phyloP scores from a whole-genome alignment of 1,284 basidiomycete genomes.

The Austroboletus rostrupii region DNA sequence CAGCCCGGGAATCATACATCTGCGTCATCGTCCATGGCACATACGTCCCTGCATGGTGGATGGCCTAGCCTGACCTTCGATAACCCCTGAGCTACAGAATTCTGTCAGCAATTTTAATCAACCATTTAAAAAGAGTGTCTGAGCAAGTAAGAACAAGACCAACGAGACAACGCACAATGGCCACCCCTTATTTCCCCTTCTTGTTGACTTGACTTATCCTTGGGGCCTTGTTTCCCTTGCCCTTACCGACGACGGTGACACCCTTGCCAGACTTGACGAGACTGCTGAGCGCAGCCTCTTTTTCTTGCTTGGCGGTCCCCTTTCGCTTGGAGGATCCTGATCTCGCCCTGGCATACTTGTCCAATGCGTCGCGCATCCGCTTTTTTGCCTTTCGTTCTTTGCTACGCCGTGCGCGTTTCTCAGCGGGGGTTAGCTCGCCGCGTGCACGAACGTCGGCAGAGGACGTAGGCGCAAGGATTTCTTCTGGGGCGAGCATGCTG shows the following conservation, averaged over 20 bases:
- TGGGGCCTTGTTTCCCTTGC: conserved; percentile 46
- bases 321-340: conserved; percentile 27
- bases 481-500: conserved; percentile 91
- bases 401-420: conserved; percentile 72
- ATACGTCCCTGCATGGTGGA: too few species aligned
- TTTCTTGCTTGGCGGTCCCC: conserved; percentile 66
- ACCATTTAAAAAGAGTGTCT: not conserved
- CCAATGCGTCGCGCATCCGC: conserved; percentile 67
- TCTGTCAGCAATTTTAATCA: not conserved
- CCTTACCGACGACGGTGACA: conserved; percentile 73
- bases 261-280: conserved; percentile 84
- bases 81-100: not conserved
- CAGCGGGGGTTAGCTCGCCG: conserved; percentile 81
- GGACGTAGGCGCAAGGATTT: conserved; percentile 69
- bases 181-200: conserved; percentile 13
- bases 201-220: conserved; percentile 1
- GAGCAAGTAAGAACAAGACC: not conserved
- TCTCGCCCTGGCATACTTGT: conserved; percentile 52
- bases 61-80: too few species aligned
- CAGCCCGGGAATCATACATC: too few species aligned
- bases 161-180: conserved; percentile 5
- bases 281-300: conserved; percentile 73
- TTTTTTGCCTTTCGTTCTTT: conserved; percentile 77
- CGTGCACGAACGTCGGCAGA: conserved; percentile 55
- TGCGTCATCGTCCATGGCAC: too few species aligned